Conservation (phyloP, 345 rosid genomes). For the Dipteronia sinensis region DNA sequence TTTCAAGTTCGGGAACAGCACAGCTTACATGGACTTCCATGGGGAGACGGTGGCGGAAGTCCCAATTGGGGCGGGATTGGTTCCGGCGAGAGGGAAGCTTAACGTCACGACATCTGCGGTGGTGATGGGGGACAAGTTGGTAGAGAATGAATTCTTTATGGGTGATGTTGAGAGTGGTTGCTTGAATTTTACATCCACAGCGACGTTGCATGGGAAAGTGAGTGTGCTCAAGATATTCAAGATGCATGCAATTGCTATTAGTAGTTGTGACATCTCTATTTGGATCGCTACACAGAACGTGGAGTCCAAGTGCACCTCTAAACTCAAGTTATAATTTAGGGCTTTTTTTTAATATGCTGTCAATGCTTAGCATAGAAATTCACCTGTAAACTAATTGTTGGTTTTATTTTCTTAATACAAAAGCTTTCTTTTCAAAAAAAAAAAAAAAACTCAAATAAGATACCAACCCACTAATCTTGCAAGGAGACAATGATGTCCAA, state of each 20-base stretch:
- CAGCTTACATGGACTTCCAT: slow-evolving; percentile 27
- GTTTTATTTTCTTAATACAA: not conserved
- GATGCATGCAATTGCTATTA: slow-evolving; percentile 27
- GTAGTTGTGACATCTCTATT: slow-evolving; percentile 32
- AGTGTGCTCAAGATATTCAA: slow-evolving; percentile 33
- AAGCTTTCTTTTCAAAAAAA: no score
- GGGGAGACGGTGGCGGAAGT: slow-evolving; percentile 28
- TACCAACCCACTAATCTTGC: not conserved
- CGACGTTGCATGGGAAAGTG: slow-evolving; percentile 40
- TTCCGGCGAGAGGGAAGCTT: slow-evolving; percentile 32
- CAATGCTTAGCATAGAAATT: not conserved
- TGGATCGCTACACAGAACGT: slow-evolving; percentile 9
- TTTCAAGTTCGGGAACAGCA: slow-evolving; percentile 38
- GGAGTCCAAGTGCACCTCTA: slow-evolving; percentile 29
- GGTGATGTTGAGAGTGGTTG: slow-evolving; percentile 36
- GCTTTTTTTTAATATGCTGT: no score
- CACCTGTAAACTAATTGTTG: not conserved
- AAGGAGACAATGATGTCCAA: not conserved
- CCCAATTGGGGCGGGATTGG: slow-evolving; percentile 18
- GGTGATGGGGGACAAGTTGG: slow-evolving; percentile 31
- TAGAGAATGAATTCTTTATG: slow-evolving; percentile 24
- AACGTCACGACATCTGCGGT: slow-evolving; percentile 33
- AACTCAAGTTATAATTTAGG: slow-evolving; percentile 29
- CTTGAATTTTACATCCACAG: slow-evolving; percentile 35
- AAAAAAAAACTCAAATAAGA: no score